Conservation (phyloP, 495 filamentous ascomycete species). For the Podospora anserina region DNA sequence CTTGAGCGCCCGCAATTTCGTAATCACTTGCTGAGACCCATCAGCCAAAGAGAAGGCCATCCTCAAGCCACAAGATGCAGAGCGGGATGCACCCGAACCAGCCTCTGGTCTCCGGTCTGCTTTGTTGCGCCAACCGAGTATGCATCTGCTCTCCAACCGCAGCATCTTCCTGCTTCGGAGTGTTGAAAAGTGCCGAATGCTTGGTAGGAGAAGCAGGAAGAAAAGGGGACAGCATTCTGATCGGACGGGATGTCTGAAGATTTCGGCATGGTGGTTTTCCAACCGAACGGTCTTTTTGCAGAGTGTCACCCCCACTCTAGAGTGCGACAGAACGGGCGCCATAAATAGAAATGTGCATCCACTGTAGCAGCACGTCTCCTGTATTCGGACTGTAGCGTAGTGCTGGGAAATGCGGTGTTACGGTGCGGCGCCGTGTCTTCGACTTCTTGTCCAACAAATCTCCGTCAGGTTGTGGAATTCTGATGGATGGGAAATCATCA, state of each 20-base stretch:
- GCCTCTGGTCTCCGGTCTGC: not conserved
- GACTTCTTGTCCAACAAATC: not conserved
- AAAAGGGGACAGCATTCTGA: not conserved
- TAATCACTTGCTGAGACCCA: not conserved
- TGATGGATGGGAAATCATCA: not conserved
- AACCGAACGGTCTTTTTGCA: not conserved
- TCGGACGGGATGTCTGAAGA: not conserved
- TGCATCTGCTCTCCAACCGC: not conserved
- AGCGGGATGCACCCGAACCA: constrained; percentile 3
- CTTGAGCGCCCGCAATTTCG: not conserved
- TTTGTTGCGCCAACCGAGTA: not conserved
- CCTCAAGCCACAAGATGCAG: constrained; percentile 4
- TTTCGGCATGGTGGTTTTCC: not conserved
- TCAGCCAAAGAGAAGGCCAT: not conserved
- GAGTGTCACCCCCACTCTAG: not conserved
- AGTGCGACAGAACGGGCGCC: not conserved
- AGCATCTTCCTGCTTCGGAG: not conserved
- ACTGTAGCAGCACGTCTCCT: not conserved
- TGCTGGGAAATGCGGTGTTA: not conserved
- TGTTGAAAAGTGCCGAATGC: not conserved
- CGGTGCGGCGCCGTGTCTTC: not conserved
- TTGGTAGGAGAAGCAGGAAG: not conserved
- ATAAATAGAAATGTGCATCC: not conserved
- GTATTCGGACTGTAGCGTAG: not conserved
- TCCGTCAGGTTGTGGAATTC: not conserved